Base-by-base conservation (phyloP, 2,329 filamentous ascomycete species). In the Pestalotiopsis sp. region DNA sequence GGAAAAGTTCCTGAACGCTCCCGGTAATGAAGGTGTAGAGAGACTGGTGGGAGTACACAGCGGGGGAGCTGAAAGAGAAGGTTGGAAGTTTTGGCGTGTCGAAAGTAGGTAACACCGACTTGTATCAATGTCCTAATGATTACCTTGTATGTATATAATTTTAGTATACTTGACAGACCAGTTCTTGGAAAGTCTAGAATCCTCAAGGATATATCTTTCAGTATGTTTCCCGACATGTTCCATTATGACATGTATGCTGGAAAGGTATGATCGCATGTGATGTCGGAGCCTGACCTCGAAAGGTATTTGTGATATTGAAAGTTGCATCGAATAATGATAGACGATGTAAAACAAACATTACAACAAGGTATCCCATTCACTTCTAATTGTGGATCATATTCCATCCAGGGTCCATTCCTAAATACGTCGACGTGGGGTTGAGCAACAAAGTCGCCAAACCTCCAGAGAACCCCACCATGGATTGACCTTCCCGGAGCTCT, bases 41-140 rank as follows among this genome's bases (percentile, higher is more conserved):
- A 86, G 87, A 73, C 82, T 99, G 55, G 95, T 98, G 0, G 94
- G 95, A 17, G 93, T 97, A 1, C 86, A 88, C 66, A 89, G 89
- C 3, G 85, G 88, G 26, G 85, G 83, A 0, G 91, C 91, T 60
- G 91, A 91, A 75, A 83, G 91, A 69, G 91, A 93, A 73, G 92
- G 92, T 2, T 96, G 93, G 93, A 94, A 94, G 77, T 96, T 95
- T 78, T 96, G 93, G 93, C 88, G 88, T 71, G 86, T 90, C 39
- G 87, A 89, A 74, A 83, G 79, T 71, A 77, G 75, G 66, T 78
- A 73, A 72, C 59, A n/a, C 44, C 20, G 44, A n/a, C 17, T 52
- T 52, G 44, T 52, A 9, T n/a, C 44, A n/a, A 52, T 52, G n/a
- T 48, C 40, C 40, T 52, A 52, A 52, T 52, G n/a, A 52, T 52